Evolutionary conservation across 371 early-diverging fungal genomes (phyloP).

Genomic region (Lichtheimia corymbifera): DNA sequence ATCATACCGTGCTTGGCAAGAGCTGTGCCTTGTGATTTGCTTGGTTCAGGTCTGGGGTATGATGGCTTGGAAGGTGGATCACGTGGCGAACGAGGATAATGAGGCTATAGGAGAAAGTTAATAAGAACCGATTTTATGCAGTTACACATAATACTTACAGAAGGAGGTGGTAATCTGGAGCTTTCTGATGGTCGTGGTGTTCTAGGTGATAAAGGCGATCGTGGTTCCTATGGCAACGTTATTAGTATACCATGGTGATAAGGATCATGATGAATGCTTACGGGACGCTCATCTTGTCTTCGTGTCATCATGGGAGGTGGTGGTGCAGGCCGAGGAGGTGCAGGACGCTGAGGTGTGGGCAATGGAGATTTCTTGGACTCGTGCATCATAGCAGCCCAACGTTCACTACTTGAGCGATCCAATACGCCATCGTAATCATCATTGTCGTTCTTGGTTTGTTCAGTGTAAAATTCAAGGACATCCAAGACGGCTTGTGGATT

Average conservation of each 20-base stretch:
- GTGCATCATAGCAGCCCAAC: constrained; percentile 47
- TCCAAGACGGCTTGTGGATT: constrained; percentile 95
- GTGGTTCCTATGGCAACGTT: constrained; percentile 16
- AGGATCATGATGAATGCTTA: no score
- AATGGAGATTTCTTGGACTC: constrained; percentile 11
- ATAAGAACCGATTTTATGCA: no score
- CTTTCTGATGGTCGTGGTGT: constrained; percentile 12
- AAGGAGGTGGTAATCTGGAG: constrained; percentile 23
- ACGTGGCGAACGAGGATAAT: constrained; percentile 14
- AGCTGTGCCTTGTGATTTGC: constrained; percentile 26
- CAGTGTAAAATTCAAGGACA: constrained; percentile 93
- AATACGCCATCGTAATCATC: constrained; percentile 28
- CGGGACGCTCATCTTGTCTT: constrained; percentile 8
- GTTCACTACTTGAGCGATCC: constrained; percentile 43
- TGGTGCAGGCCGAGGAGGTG: constrained; percentile 27
- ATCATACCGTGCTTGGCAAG: constrained; percentile 9
- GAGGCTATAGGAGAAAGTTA: constrained; percentile 5
- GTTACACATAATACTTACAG: constrained; percentile 18
- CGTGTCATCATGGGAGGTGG: constrained; percentile 19
- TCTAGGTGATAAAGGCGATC: constrained; percentile 9
- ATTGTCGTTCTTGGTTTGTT: constrained; percentile 57
- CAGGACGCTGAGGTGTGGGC: constrained; percentile 10
- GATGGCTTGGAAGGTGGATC: constrained; percentile 17
- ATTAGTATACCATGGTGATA: constrained; percentile 3
- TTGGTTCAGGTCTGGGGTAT: constrained; percentile 33